Conservation (phyloP, 345 rosid species). For the Psidium friedrichsthalianum region DNA sequence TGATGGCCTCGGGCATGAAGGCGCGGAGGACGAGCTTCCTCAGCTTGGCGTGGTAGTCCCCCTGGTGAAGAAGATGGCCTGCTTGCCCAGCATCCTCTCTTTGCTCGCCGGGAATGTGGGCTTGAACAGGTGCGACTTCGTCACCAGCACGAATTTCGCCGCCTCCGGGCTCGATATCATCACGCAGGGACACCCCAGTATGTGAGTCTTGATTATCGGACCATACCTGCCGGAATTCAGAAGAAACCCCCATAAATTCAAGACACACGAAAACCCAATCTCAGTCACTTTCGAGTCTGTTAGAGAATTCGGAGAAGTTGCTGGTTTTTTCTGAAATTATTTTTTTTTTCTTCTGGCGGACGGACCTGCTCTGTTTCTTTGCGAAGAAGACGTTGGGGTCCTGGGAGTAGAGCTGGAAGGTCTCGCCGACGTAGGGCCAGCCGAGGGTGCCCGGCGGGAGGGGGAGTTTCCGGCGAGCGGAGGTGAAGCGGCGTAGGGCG, state of each 20-base stretch:
- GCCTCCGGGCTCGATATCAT: constrained; percentile 41
- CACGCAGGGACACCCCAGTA: constrained; percentile 47
- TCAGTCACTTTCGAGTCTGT: not conserved
- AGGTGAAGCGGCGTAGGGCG: not conserved
- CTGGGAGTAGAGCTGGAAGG: constrained; percentile 38
- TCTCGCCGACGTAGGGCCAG: constrained; percentile 52
- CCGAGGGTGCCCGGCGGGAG: constrained; percentile 60
- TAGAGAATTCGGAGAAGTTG: not conserved
- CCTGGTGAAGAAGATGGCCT: constrained; percentile 49
- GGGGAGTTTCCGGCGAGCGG: constrained; percentile 1
- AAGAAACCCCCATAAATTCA: not conserved
- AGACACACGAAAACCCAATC: not conserved
- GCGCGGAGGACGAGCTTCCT: constrained; percentile 35
- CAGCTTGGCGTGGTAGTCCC: constrained; percentile 22
- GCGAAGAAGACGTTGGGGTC: constrained; percentile 41
- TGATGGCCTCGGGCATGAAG: constrained; percentile 17
- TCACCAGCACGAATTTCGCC: constrained; percentile 35
- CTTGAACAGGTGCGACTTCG: constrained; percentile 36
- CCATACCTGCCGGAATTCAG: constrained; percentile 20
- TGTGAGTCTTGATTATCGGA: constrained; percentile 36
- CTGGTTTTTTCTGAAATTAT: not conserved
- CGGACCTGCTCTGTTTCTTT: constrained; percentile 25
- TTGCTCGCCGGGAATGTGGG: constrained; percentile 48
- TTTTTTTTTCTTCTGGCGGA: not conserved
- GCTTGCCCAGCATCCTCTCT: constrained; percentile 34